Evolutionary conservation across 2,329 filamentous ascomycete species (phyloP).

Genomic region (Cladophialophora carrionii): DNA sequence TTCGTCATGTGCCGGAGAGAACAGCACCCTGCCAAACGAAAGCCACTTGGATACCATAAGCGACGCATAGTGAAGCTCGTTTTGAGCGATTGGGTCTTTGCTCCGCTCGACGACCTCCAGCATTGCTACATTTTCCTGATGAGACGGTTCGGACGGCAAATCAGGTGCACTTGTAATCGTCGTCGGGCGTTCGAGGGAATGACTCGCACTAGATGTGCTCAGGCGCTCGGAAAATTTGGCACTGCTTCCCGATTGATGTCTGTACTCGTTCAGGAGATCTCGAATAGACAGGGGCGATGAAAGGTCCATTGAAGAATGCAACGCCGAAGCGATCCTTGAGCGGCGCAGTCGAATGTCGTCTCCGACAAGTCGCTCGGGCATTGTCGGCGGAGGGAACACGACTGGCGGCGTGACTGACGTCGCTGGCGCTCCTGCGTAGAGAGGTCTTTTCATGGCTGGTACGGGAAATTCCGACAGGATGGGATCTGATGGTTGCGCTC

Average conservation of each 20-base stretch:
- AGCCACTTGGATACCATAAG: slow-evolving; percentile 57
- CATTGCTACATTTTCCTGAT: slow-evolving; percentile 35
- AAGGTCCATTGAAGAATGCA: slow-evolving; percentile 55
- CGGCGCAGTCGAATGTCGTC: slow-evolving; percentile 49
- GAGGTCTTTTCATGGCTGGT: slow-evolving; percentile 38
- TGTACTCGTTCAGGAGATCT: slow-evolving; percentile 58
- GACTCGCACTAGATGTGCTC: slow-evolving; percentile 34
- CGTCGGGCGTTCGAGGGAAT: slow-evolving; percentile 34
- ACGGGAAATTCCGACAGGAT: slow-evolving; percentile 38
- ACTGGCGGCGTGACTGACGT: slow-evolving; percentile 23
- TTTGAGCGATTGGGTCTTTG: slow-evolving; percentile 48
- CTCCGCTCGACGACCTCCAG: slow-evolving; percentile 50
- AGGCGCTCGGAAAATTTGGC: slow-evolving; percentile 36
- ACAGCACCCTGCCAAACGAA: slow-evolving; percentile 55
- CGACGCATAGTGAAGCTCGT: slow-evolving; percentile 55
- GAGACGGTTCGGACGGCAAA: slow-evolving; percentile 40
- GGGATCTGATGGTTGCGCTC: slow-evolving; percentile 36
- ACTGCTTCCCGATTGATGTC: slow-evolving; percentile 41
- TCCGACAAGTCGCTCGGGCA: slow-evolving; percentile 20
- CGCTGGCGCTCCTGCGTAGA: slow-evolving; percentile 39
- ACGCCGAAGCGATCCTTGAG: slow-evolving; percentile 55
- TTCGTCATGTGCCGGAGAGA: slow-evolving; percentile 55
- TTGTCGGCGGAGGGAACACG: slow-evolving; percentile 23
- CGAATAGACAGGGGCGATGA: slow-evolving; percentile 59
- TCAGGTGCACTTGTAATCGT: slow-evolving; percentile 43